phyloP scores from a whole-genome alignment of 2,329 filamentous ascomycete genomes.

The Talaromyces sp. region DNA sequence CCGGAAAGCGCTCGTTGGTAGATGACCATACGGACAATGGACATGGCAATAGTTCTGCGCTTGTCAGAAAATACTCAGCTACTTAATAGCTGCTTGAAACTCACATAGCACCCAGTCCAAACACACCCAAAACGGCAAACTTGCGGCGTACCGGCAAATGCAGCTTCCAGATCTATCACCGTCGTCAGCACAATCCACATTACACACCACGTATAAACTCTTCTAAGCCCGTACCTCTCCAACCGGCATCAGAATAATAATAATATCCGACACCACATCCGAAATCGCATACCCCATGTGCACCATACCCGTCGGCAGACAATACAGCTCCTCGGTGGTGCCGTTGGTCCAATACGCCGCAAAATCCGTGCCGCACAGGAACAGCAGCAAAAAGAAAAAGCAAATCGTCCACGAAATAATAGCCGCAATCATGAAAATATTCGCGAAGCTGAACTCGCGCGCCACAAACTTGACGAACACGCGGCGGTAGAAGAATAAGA shows the following conservation, averaged over 20 bases:
- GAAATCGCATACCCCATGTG: background rate
- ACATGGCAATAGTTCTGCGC: background rate
- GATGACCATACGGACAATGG: constrained; percentile 4
- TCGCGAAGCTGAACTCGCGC: background rate
- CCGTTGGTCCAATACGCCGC: background rate
- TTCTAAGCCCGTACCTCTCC: background rate
- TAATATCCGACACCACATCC: background rate
- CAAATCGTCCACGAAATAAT: background rate
- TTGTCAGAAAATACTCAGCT: background rate
- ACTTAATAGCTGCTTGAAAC: background rate
- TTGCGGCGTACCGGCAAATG: background rate
- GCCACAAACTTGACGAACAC: background rate
- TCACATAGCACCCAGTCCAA: background rate
- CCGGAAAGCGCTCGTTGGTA: background rate
- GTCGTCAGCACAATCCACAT: background rate
- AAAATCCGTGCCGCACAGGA: background rate
- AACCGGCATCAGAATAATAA: background rate
- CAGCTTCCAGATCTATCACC: background rate
- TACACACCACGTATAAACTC: too few species aligned
- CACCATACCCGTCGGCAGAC: background rate
- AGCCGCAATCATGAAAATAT: background rate
- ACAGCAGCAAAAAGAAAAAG: constrained; percentile 1
- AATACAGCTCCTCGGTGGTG: background rate
- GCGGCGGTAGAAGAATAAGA: constrained; percentile 2
- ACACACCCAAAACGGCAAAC: background rate